Percentiles rank a stretch among this genome's conserved stretches.
Evolutionary conservation across 495 filamentous ascomycete genomes (phyloP).

Genomic region (Penicillium lividum): DNA sequence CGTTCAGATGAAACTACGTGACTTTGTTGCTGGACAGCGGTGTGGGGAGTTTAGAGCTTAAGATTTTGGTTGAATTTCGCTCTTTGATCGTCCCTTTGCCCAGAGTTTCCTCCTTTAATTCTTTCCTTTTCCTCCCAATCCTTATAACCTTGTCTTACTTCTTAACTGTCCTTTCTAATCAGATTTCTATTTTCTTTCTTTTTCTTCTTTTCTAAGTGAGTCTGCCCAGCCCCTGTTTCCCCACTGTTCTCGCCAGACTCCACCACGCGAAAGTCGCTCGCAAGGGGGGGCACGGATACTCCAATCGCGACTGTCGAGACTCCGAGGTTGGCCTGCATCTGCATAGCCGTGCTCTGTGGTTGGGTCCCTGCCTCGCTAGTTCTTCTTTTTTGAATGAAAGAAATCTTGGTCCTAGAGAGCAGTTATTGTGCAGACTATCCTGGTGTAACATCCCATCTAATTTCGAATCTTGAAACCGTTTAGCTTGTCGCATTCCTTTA

Average conservation of each 20-base stretch:
- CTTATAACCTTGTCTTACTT: conserved; percentile 2
- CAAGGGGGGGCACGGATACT: conserved; percentile 27
- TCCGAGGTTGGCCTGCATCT: conserved; percentile 10
- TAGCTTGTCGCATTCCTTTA: conserved; percentile 26
- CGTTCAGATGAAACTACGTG: not conserved
- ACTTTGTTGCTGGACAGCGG: not conserved
- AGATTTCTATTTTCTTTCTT: not conserved
- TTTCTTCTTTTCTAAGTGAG: conserved; percentile 12
- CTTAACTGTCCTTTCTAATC: conserved; percentile 4
- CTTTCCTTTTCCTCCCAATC: conserved; percentile 5
- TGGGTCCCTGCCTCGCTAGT: conserved; percentile 1
- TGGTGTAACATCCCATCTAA: conserved; percentile 1
- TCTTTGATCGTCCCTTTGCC: conserved; percentile 9
- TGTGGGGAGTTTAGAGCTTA: conserved; percentile 11
- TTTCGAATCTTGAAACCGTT: conserved; percentile 22
- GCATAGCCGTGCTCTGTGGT: not conserved
- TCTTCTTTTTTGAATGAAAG: not conserved
- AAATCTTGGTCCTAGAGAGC: conserved; percentile 15
- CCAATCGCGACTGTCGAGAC: conserved; percentile 18
- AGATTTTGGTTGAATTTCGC: conserved; percentile 9
- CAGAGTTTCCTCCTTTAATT: conserved; percentile 1
- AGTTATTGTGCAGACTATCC: conserved; percentile 4
- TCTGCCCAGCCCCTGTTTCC: conserved; percentile 16
- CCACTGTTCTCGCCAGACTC: conserved; percentile 25
- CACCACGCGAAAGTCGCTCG: conserved; percentile 27